Conservation (phyloP, 2,329 filamentous ascomycete genomes). For the Hypoxylon sp. region DNA sequence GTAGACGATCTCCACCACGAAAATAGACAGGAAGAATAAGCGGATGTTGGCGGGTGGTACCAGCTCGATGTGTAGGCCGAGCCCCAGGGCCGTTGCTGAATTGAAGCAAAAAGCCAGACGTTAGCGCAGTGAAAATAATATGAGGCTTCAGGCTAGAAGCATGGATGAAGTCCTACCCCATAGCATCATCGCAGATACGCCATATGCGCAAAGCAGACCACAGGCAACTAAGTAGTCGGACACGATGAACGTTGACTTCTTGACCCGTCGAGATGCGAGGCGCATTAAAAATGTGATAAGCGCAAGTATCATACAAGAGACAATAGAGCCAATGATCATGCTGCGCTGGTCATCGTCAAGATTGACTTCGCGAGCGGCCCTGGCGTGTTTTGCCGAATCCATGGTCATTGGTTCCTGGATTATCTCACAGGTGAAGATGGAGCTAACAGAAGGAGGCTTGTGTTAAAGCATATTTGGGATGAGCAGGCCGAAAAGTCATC, state of each 20-base stretch:
- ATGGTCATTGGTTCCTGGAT: not conserved
- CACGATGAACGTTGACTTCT: not conserved
- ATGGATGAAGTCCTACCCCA: not conserved
- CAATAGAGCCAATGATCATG: conserved; percentile 1
- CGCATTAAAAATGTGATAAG: conserved; percentile 7
- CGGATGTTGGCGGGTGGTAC: not conserved
- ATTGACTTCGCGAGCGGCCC: conserved; percentile 1
- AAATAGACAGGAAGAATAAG: conserved; percentile 1
- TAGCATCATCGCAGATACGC: conserved; percentile 1
- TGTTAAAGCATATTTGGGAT: not conserved
- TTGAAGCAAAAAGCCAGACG: not conserved
- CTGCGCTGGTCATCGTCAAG: not conserved
- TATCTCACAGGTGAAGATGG: not conserved
- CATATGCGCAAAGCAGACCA: not conserved
- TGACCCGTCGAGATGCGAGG: not conserved
- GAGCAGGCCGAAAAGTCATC: not conserved
- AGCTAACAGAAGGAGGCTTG: not conserved
- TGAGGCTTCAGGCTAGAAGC: not conserved
- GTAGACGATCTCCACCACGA: not conserved
- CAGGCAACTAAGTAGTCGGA: not conserved
- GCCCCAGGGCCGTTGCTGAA: not conserved
- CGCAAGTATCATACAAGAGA: not conserved
- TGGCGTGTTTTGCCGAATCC: not conserved
- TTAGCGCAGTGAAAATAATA: not conserved
- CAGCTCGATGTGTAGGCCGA: not conserved